Evolutionary conservation across 176 grass and related monocot species (phyloP), one percentile per base, ranked within the genome.

Genomic region (Eremochloa ophiuroides): DNA sequence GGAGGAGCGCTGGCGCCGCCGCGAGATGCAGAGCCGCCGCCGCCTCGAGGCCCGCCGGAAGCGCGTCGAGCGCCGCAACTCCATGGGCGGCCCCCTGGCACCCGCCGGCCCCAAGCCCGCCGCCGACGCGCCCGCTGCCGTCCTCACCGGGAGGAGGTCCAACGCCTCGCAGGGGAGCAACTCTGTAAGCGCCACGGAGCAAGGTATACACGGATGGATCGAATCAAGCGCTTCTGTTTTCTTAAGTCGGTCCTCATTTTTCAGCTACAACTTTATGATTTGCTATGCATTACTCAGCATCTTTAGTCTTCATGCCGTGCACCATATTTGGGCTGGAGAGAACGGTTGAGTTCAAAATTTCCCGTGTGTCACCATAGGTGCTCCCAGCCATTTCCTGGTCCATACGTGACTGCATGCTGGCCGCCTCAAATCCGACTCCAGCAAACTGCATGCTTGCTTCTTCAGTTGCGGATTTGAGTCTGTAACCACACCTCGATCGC

Each of bases 31-130:
- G 90, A 92, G 78, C 80, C 64, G 72, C 1, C 84, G 91, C 14
- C 87, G 95, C 29, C 39, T 94, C 27, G 95, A 91, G 78, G 92
- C 93, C 15, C 93, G 91, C 44, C 85, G 88, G 50, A 98, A 94
- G 83, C 79, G 86, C 55, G 66, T 91, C 53, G 90, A 91, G 71
- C 85, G 92, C 20, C 82, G 88, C 73, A 94, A 80, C 84, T 94
- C 95, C 16, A 55, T 98, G 11, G 85, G 85, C 17, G 17, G n/a
- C n/a, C n/a, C 34, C 1, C 34, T 11, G 39, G 20, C 35, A 10
- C 63, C 63, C 5, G 62, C 61, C 8, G 37, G 8, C 7, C 62
- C 15, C 10, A 84, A 75, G 75, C 30, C 30, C 11, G 80, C 80
- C n/a, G 80, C 83, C 43, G 58, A 62, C 16, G 56, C 17, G 23